Base-by-base conservation (phyloP, 2,329 filamentous ascomycete genomes). In the Thielaviopsis musarum region DNA sequence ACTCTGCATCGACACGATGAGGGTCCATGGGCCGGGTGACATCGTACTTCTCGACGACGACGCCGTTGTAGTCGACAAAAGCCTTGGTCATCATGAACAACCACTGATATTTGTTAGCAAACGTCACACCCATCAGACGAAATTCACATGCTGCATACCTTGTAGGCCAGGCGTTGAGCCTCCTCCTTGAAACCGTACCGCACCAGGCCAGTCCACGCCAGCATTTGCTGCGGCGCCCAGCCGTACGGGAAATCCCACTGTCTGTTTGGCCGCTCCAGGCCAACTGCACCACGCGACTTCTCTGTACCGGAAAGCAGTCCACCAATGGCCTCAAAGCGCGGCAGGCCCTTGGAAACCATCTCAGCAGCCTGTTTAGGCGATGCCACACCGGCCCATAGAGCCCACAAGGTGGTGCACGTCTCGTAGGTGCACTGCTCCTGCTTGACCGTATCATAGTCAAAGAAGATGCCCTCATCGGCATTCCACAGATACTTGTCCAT, bases 221-320 rank as follows among this genome's bases (percentile, higher is more conserved):
- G 81, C 74, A 98, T 97, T 75, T 98, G 93, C 75, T 98, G 93
- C 34, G 93, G 93, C 59, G 93, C 93, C 93, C 93, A 98, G 62
- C 93, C 93, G 69, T 93, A 97, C 0, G 93, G 93, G 69, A 90
- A 97, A 70, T 98, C 93, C 93, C 93, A 98, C 70, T 98, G 93
- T 65, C 93, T 83, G 70, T 96, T 97, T 7, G 93, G 93, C 54
- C 91, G 81, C 65, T 91, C 82, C 48, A 96, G 72, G 13, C 87
- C 84, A 62, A 95, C 76, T 34, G 77, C 75, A 49, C 93, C 93
- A 52, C 93, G 87, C 59, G 89, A 95, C 70, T 90, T 82, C 69
- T 95, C 84, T 0, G 91, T 95, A 58, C 91, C 91, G 1, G 91
- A 91, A 1, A 95, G 79, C 19, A 98, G 77, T 7, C 93, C 93